These are phyloP conservation scores for Myxozyma udenii DNA, from an alignment of 805 yeast species.

Conservation along the genomic window DNA sequence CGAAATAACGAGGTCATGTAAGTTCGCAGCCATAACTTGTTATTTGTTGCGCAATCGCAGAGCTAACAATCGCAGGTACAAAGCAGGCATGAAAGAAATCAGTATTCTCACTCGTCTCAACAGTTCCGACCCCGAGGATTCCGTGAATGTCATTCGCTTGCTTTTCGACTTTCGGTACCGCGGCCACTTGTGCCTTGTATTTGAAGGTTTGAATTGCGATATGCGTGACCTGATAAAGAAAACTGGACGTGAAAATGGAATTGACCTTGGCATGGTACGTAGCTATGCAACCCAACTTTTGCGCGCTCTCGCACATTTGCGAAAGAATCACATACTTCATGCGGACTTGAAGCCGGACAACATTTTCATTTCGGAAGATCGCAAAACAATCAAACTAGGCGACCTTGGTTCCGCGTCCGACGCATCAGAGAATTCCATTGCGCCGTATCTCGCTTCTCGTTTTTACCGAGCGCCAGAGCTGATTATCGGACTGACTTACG, in stretches of 20 bases:
- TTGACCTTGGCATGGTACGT: conserved; percentile 65
- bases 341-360: conserved; percentile 93
- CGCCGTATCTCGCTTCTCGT: conserved; percentile 49
- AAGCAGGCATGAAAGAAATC: conserved; percentile 75
- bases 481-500: conserved; percentile 60
- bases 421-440: conserved; percentile 30
- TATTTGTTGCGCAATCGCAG: background rate
- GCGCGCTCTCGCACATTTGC: conserved; percentile 65
- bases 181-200: conserved; percentile 81
- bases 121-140: conserved; percentile 59
- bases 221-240: conserved; percentile 70
- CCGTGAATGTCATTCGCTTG: conserved; percentile 63
- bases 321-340: conserved; percentile 70
- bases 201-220: conserved; percentile 71
- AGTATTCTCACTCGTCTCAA: conserved; percentile 65
- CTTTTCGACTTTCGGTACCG: conserved; percentile 77
- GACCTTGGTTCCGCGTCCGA: conserved; percentile 82
- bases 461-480: conserved; percentile 78
- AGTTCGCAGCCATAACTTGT: background rate
- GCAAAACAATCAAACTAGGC: conserved; percentile 73
- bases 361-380: conserved; percentile 59
- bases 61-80: conserved; percentile 31
- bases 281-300: conserved; percentile 68
- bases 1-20: conserved; percentile 63
- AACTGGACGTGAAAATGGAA: conserved; percentile 81